These are phyloP conservation scores for Arthrocladium fulminans DNA, from an alignment of 2,329 filamentous ascomycete species.

Conservation along the genomic window DNA sequence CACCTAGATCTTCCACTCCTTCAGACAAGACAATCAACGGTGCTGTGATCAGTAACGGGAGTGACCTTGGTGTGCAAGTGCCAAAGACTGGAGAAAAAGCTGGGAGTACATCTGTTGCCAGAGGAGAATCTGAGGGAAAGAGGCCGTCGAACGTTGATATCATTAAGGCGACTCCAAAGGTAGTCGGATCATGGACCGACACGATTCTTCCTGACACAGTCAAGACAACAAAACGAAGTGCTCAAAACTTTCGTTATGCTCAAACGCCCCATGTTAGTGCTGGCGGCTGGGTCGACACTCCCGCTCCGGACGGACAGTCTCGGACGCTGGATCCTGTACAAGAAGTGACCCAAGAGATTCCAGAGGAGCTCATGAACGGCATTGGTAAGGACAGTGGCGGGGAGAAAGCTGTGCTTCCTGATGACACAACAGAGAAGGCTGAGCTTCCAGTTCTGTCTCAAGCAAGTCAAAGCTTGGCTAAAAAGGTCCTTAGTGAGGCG, in stretches of 20 bases:
- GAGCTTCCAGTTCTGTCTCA: constrained; percentile 17
- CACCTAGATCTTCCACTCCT: constrained; percentile 16
- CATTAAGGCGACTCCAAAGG: constrained; percentile 34
- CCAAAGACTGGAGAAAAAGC: not conserved
- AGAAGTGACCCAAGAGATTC: constrained; percentile 17
- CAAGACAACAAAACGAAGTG: constrained; percentile 15
- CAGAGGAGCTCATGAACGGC: constrained; percentile 19
- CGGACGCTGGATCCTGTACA: constrained; percentile 15
- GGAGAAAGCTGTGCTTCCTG: not conserved
- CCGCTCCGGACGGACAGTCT: constrained; percentile 12
- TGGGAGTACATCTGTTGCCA: not conserved
- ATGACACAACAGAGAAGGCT: not conserved
- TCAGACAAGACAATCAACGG: constrained; percentile 9
- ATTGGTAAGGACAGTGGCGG: constrained; percentile 7
- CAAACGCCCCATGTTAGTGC: constrained; percentile 24
- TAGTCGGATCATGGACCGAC: constrained; percentile 40
- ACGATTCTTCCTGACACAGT: constrained; percentile 35
- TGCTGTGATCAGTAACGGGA: not conserved
- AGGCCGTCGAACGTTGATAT: not conserved
- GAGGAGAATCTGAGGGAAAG: not conserved
- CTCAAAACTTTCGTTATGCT: constrained; percentile 12
- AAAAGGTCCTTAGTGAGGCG: constrained; percentile 5
- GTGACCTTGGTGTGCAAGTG: constrained; percentile 5
- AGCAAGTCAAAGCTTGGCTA: constrained; percentile 12
- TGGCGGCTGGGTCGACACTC: constrained; percentile 23